Percentiles rank a stretch among this genome's conserved stretches.
Conservation (phyloP, 2,329 filamentous ascomycete genomes). For the Calycina marina region DNA sequence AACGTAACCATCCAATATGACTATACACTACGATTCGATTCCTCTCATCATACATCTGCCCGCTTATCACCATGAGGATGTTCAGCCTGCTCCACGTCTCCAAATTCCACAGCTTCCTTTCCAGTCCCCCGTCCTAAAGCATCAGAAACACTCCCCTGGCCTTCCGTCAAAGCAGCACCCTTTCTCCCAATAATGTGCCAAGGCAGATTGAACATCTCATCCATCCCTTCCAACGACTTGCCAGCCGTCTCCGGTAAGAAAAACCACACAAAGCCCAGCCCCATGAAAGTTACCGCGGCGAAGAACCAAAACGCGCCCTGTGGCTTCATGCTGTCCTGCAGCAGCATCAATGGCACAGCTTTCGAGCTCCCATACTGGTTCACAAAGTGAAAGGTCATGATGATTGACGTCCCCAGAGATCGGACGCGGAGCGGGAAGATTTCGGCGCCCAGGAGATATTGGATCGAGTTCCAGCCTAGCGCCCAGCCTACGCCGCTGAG, state of each 20-base stretch:
- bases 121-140: too few relatives aligned
- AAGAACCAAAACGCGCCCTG: conserved; percentile 67
- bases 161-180: too few relatives aligned
- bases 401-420: conserved; percentile 53
- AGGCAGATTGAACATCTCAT: conserved; percentile 54
- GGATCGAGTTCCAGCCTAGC: conserved; percentile 60
- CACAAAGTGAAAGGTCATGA: conserved; percentile 67
- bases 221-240: conserved; percentile 52
- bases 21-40: too few relatives aligned
- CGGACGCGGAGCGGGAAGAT: conserved; percentile 63
- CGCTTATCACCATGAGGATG: too few relatives aligned
- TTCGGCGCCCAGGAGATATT: conserved; percentile 66
- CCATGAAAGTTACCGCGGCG: conserved; percentile 49
- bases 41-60: too few relatives aligned
- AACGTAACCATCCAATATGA: too few relatives aligned
- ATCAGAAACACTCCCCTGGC: too few relatives aligned
- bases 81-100: too few relatives aligned
- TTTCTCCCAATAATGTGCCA: conserved; percentile 56
- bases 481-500: conserved; percentile 56
- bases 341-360: conserved; percentile 61
- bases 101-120: too few relatives aligned
- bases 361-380: conserved; percentile 68
- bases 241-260: conserved; percentile 61
- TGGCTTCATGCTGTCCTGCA: conserved; percentile 31
- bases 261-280: conserved; percentile 56